Percentiles rank a stretch among this genome's conserved stretches.
These are phyloP conservation scores for Naganishia randhawae DNA, from an alignment of 768 basidiomycete species.

Conservation along the genomic window DNA sequence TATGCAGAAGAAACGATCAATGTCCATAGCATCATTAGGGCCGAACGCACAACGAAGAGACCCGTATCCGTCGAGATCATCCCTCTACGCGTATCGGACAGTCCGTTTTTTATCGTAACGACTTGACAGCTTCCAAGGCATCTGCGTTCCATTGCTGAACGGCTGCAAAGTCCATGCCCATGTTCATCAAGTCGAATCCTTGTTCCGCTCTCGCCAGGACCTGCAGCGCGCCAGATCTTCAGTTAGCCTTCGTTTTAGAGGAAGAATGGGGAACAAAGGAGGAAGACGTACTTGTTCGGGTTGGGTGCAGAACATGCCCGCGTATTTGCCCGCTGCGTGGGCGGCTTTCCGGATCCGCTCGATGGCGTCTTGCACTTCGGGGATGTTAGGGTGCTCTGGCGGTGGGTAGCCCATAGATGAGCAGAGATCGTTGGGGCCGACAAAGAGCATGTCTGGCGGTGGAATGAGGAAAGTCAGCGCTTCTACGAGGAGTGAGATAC, in stretches of 20 bases:
- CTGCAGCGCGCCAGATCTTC: constrained; percentile 14
- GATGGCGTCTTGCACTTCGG: constrained; percentile 39
- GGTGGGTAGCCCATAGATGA: constrained; percentile 35
- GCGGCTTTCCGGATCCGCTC: constrained; percentile 35
- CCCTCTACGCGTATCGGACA: too few species aligned
- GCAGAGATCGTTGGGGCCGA: constrained; percentile 42
- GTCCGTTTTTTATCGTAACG: constrained; percentile 1
- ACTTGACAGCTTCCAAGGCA: constrained; percentile 18
- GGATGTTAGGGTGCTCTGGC: constrained; percentile 34
- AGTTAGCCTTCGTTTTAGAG: not conserved
- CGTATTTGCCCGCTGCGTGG: constrained; percentile 36
- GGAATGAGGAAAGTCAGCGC: not conserved
- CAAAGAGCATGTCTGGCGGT: constrained; percentile 38
- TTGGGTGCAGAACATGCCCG: constrained; percentile 32
- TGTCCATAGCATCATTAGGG: too few species aligned
- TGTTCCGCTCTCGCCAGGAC: constrained; percentile 34
- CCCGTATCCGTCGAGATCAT: too few species aligned
- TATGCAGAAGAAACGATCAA: too few species aligned
- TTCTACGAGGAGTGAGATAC: not conserved
- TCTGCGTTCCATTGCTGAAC: constrained; percentile 33
- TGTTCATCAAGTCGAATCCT: constrained; percentile 40
- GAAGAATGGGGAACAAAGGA: too few species aligned
- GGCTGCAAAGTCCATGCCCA: constrained; percentile 36
- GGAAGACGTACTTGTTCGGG: constrained; percentile 26
- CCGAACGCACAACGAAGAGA: too few species aligned